Base-by-base conservation (phyloP, 2,329 filamentous ascomycete genomes). In the Pseudocercospora eumusae region DNA sequence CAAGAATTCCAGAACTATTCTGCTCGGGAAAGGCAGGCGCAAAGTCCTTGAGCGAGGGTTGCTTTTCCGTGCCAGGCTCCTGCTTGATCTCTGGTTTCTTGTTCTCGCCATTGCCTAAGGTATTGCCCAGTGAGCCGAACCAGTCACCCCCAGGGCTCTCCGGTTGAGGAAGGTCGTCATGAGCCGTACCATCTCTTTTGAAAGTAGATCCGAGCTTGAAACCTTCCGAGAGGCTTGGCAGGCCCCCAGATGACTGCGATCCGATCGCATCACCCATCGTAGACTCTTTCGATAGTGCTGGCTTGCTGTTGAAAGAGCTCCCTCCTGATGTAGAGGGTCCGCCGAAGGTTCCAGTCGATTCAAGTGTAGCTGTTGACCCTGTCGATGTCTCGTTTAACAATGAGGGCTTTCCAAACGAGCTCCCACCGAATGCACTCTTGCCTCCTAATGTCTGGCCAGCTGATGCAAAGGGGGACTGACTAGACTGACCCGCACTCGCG, bases 201-300 rank as follows among this genome's bases (percentile, higher is more conserved):
- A 91, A 92, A 1, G 84, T 87, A 28, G 85, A 87, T 42, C 83
- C 83, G 15, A 91, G 79, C 68, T 89, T 88, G 76, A 91, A 91
- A 0, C 84, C 82, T n/a, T 68, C 45, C 44, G 74, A 73, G 36
- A 77, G 62, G 31, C 73, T 72, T 25, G 68, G 66, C 10, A 69
- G 61, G 9, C 68, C 69, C 21, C 59, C 58, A 20, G 31, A 59
- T 52, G 53, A 47, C 56, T 57, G 64, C 31, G 63, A 54, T 45
- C 44, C 18, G 36, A 49, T 40, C 9, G 54, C 52, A 8, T 60
- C 67, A 18, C 64, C 57, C 4, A 58, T 63, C 67, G 66, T 68
- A 21, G 70, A 70, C 52, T 75, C 71, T 44, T 66, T 66, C n/a
- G 70, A 69, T 44, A 70, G 62, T 3, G 67, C 60, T 21, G 72